phyloP scores from a whole-genome alignment of 208 protist genomes.

The Borovskyia barvae region DNA sequence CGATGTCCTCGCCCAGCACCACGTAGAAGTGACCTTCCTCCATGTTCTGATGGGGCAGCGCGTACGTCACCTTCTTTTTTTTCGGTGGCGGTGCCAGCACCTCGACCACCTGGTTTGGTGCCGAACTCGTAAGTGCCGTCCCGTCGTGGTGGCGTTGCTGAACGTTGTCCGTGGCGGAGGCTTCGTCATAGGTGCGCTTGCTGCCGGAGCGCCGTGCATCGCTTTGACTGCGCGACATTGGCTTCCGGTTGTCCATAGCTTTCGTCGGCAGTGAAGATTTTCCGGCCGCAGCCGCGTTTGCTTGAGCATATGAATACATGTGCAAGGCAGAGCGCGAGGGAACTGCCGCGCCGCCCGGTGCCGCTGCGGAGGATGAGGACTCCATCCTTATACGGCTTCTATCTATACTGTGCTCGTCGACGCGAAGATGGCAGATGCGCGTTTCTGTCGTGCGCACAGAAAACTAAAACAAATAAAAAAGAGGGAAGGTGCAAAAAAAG shows the following conservation, averaged over 20 bases:
- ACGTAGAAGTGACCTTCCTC: conserved; percentile 91
- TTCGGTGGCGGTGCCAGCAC: conserved; percentile 32
- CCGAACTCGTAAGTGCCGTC: conserved; percentile 7
- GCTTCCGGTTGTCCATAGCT: conserved; percentile 22
- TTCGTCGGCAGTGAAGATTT: conserved; percentile 11
- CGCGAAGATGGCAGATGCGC: no score
- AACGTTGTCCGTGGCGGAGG: conserved; percentile 48
- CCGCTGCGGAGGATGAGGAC: conserved; percentile 7
- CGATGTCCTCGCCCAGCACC: conserved; percentile 87
- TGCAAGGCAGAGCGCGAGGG: conserved; percentile 16
- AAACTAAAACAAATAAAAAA: conserved; percentile 13
- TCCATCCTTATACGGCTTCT: no score
- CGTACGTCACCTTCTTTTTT: conserved; percentile 87
- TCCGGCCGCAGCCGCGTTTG: conserved; percentile 10
- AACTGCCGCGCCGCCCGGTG: background rate
- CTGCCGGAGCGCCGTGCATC: conserved; percentile 60
- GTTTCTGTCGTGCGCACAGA: no score
- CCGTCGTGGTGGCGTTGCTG: conserved; percentile 17
- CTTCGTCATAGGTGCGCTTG: conserved; percentile 73
- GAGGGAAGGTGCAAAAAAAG: background rate
- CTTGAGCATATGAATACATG: conserved; percentile 13
- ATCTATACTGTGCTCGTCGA: no score
- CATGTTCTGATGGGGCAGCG: conserved; percentile 80
- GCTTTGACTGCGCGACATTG: conserved; percentile 19
- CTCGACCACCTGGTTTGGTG: conserved; percentile 42